phyloP scores from a whole-genome alignment of 1,284 basidiomycete genomes.

The Erythrobasidium hasegawianum region DNA sequence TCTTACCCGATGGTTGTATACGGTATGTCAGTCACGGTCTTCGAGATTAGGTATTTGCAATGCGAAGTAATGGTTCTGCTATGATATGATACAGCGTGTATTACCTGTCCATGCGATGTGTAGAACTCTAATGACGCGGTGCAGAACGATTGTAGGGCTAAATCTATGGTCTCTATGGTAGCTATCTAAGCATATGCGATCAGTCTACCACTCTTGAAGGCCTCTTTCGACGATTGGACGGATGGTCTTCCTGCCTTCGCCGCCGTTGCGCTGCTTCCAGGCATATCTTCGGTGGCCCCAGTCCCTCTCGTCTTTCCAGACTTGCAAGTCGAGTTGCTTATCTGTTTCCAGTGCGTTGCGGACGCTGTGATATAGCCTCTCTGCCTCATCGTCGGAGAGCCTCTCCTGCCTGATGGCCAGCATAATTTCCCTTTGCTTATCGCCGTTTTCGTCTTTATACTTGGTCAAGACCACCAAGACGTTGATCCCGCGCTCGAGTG shows the following conservation, averaged over 20 bases:
- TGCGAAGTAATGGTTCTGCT: too few relatives aligned
- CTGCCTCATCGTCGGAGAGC: slow-evolving; percentile 12
- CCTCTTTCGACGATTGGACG: slow-evolving; percentile 22
- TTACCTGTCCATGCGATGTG: too few relatives aligned
- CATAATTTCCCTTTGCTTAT: slow-evolving; percentile 19
- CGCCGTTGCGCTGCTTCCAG: slow-evolving; percentile 18
- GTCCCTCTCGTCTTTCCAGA: slow-evolving; percentile 26
- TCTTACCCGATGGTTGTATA: too few relatives aligned
- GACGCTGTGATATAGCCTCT: slow-evolving; percentile 25
- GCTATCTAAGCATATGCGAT: too few relatives aligned
- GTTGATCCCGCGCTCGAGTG: slow-evolving; percentile 6
- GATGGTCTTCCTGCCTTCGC: slow-evolving; percentile 22
- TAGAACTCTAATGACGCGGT: too few relatives aligned
- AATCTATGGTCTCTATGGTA: too few relatives aligned
- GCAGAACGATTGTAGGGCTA: too few relatives aligned
- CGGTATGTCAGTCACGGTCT: too few relatives aligned
- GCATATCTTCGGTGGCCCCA: slow-evolving; percentile 25
- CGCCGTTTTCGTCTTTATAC: slow-evolving; percentile 10
- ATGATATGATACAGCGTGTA: too few relatives aligned
- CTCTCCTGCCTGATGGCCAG: slow-evolving; percentile 2
- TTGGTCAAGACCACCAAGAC: slow-evolving; percentile 14
- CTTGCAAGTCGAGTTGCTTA: slow-evolving; percentile 1
- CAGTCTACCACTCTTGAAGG: slow-evolving; percentile 23
- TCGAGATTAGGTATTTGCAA: too few relatives aligned
- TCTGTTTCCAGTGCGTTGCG: slow-evolving; percentile 5